A percentile compares a stretch with the other conserved stretches of the same genome.
phyloP scores from a whole-genome alignment of 2,329 filamentous ascomycete species.

The Stagonosporopsis rhizophila region DNA sequence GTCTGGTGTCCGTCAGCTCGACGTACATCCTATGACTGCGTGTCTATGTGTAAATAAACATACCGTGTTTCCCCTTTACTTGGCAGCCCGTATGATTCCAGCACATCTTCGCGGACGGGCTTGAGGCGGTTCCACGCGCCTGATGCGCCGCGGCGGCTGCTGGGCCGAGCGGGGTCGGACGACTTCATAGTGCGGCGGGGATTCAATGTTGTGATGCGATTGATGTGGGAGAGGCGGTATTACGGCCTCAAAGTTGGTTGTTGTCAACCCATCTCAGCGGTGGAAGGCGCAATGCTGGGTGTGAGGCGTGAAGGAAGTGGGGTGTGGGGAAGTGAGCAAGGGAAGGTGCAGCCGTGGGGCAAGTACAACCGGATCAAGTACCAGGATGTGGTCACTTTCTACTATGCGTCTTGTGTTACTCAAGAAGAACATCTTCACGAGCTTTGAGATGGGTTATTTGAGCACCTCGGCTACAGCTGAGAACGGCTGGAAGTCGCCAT shows the following conservation, averaged over 20 bases:
- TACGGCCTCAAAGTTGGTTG: neutral
- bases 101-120: slow-evolving; percentile 74
- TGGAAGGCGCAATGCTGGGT: slow-evolving; percentile 16
- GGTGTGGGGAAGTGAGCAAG: slow-evolving; percentile 31
- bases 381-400: neutral
- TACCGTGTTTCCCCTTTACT: slow-evolving; percentile 92
- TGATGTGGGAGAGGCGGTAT: neutral
- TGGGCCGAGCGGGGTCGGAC: slow-evolving; percentile 42
- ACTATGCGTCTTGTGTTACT: neutral
- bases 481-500: neutral
- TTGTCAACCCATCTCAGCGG: slow-evolving; percentile 20
- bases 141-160: slow-evolving; percentile 48
- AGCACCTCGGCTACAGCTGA: neutral
- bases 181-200: slow-evolving; percentile 34
- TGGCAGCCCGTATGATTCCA: slow-evolving; percentile 83
- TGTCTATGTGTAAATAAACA: neutral
- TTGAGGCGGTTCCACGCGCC: slow-evolving; percentile 62
- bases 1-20: slow-evolving; percentile 40
- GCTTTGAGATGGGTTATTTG: neutral
- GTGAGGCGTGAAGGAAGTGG: slow-evolving; percentile 34
- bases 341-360: slow-evolving; percentile 6
- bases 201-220: neutral
- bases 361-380: slow-evolving; percentile 12
- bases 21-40: too few species aligned
- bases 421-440: neutral